Percentiles rank a stretch among this genome's conserved stretches.
These are phyloP conservation scores for Alternaria arbusti DNA, from an alignment of 2,329 filamentous ascomycete genomes.

Conservation along the genomic window DNA sequence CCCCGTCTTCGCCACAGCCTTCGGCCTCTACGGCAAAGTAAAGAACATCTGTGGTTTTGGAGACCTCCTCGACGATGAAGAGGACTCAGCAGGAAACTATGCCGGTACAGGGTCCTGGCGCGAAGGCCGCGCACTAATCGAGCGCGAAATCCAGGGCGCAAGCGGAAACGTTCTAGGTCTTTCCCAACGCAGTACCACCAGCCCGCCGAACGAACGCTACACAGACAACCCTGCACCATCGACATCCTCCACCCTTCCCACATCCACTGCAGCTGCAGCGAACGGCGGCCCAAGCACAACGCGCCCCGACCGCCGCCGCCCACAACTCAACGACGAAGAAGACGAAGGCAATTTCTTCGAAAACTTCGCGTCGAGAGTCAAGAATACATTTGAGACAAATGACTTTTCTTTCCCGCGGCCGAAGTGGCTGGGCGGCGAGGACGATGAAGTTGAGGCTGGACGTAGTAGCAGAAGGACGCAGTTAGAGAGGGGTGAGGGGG, in stretches of 20 bases:
- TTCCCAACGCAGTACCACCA: constrained; percentile 20
- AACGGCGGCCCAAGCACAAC: constrained; percentile 18
- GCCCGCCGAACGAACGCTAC: constrained; percentile 33
- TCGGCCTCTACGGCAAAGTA: constrained; percentile 86
- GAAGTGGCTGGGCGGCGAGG: constrained; percentile 76
- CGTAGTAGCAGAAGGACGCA: constrained; percentile 5
- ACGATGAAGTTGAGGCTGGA: constrained; percentile 39
- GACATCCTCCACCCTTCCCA: background rate
- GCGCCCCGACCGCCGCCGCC: constrained; percentile 24
- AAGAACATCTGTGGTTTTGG: constrained; percentile 81
- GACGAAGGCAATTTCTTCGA: constrained; percentile 85
- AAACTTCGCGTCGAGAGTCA: constrained; percentile 81
- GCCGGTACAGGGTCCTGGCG: constrained; percentile 87
- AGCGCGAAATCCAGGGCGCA: constrained; percentile 70
- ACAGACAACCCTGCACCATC: constrained; percentile 24
- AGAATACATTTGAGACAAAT: constrained; percentile 87
- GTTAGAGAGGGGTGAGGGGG: constrained; percentile 9
- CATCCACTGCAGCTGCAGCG: background rate
- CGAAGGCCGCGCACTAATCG: constrained; percentile 88
- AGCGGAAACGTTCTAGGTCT: constrained; percentile 46
- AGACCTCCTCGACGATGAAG: constrained; percentile 76
- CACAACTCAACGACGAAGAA: constrained; percentile 59
- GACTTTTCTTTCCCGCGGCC: constrained; percentile 64
- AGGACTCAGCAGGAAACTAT: constrained; percentile 63
- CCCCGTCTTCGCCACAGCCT: constrained; percentile 83